Conservation (phyloP, 176 grass and related monocot species). For the Guadua angustifolia region DNA sequence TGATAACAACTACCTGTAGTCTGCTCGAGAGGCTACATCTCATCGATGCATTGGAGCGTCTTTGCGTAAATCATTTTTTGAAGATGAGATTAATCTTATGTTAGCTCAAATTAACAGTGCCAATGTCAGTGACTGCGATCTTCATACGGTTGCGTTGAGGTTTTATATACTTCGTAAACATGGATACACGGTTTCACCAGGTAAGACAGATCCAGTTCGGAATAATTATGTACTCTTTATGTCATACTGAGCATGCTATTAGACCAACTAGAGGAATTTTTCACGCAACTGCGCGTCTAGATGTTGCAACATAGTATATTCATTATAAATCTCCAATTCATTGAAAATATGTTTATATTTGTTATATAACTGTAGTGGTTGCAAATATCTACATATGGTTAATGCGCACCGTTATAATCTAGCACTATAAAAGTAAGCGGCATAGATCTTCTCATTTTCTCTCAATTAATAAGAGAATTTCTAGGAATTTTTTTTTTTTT, state of each 20-base stretch:
- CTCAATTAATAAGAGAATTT: too few relatives aligned
- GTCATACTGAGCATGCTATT: background rate
- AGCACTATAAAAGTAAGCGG: too few relatives aligned
- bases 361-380: too few relatives aligned
- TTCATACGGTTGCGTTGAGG: background rate
- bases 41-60: background rate
- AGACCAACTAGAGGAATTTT: too few relatives aligned
- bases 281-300: too few relatives aligned
- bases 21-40: background rate
- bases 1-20: background rate
- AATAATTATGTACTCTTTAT: background rate
- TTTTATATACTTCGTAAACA: constrained; percentile 32
- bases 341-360: too few relatives aligned
- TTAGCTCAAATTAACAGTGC: background rate
- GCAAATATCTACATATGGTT: too few relatives aligned
- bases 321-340: too few relatives aligned
- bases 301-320: too few relatives aligned
- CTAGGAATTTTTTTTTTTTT: too few relatives aligned
- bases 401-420: too few relatives aligned
- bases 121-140: background rate
- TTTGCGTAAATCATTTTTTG: constrained; percentile 2
- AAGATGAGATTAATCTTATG: background rate
- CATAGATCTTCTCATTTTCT: too few relatives aligned
- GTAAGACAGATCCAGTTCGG: background rate
- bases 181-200: background rate